Evolutionary conservation across 345 rosid genomes (phyloP).

Genomic region (Erucastrum elatum): DNA sequence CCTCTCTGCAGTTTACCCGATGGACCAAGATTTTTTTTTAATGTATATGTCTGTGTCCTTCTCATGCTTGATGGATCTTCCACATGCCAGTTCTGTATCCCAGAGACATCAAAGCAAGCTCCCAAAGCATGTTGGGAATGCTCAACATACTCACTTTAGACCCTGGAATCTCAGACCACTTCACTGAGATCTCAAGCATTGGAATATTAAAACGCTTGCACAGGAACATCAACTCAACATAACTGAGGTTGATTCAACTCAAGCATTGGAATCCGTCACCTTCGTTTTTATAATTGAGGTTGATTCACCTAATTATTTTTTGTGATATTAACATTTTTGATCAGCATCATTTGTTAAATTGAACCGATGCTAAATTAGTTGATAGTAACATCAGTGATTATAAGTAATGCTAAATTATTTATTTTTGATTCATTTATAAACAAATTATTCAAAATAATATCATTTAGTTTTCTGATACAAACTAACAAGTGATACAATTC

Average conservation of each 20-base stretch:
- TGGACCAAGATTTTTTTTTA: too few relatives aligned
- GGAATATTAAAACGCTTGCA: slow-evolving; percentile 87
- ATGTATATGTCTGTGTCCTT: background rate
- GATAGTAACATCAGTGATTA: background rate
- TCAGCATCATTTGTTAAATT: background rate
- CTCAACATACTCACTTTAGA: slow-evolving; percentile 87
- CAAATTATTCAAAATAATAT: background rate
- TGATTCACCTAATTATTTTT: background rate
- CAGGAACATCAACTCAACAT: slow-evolving; percentile 85
- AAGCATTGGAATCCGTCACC: too few relatives aligned
- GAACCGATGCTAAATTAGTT: background rate
- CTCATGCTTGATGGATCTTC: slow-evolving; percentile 51
- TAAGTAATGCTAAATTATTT: background rate
- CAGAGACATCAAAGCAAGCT: slow-evolving; percentile 81
- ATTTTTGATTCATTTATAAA: background rate
- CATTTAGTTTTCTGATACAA: background rate
- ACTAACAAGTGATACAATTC: background rate
- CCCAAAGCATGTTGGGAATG: slow-evolving; percentile 98
- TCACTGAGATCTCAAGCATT: slow-evolving; percentile 80
- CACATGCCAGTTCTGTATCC: slow-evolving; percentile 88
- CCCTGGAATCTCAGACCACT: slow-evolving; percentile 98
- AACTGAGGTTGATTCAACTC: too few relatives aligned
- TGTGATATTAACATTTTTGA: too few relatives aligned
- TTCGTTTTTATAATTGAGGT: background rate
- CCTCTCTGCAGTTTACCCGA: too few relatives aligned